These are phyloP conservation scores for Miscanthus sacchariflorus DNA, from an alignment of 202 grass and related monocot species.

Conservation along the genomic window DNA sequence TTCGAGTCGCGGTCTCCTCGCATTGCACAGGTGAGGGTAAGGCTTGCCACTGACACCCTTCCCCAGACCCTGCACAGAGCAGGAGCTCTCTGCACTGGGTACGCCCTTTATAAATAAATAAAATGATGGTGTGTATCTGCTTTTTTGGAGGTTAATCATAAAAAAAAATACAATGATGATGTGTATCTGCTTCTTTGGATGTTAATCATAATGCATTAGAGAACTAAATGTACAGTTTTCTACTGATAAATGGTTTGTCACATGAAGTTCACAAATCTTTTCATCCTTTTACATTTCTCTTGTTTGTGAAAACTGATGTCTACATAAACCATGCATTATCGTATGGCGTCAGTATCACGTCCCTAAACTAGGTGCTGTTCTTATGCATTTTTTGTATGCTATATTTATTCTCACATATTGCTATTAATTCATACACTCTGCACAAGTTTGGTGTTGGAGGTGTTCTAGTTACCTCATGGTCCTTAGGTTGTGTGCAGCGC, in stretches of 20 bases:
- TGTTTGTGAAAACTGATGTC: slow-evolving; percentile 24
- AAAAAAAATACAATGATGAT: background rate
- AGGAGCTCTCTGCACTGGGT: too few relatives aligned
- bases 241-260: background rate
- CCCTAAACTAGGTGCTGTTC: background rate
- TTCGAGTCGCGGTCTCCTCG: too few relatives aligned
- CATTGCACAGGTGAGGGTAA: too few relatives aligned
- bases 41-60: too few relatives aligned
- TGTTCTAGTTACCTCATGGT: background rate
- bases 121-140: background rate
- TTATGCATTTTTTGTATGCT: background rate
- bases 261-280: background rate
- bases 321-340: slow-evolving; percentile 1
- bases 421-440: background rate
- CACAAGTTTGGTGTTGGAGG: background rate
- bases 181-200: background rate
- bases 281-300: slow-evolving; percentile 17
- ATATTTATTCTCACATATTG: background rate
- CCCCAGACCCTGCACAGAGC: too few relatives aligned
- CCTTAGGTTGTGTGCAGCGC: background rate
- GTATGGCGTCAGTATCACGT: slow-evolving; percentile 7
- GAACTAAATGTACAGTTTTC: background rate
- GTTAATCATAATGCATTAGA: background rate
- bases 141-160: background rate
- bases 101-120: background rate